phyloP scores from a whole-genome alignment of 2,329 filamentous ascomycete genomes.

The Pestalotiopsis fici region DNA sequence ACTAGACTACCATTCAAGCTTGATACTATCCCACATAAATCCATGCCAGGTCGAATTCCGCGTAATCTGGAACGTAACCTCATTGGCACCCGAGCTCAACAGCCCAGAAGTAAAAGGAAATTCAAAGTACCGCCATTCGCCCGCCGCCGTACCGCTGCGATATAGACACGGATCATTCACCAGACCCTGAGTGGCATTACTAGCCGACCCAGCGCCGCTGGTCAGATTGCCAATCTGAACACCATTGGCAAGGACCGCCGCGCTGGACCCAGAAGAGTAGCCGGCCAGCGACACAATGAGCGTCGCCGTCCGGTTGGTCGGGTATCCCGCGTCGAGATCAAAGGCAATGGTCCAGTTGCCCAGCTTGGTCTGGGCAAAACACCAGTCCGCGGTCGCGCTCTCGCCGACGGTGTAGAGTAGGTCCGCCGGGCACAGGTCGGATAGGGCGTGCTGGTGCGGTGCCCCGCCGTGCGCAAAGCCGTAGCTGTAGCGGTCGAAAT shows the following conservation, averaged over 20 bases:
- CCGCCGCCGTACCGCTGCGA: constrained; percentile 44
- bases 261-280: constrained; percentile 41
- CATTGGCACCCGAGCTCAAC: constrained; percentile 22
- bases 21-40: constrained; percentile 28
- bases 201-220: constrained; percentile 18
- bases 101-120: constrained; percentile 25
- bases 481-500: constrained; percentile 44
- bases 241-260: constrained; percentile 41
- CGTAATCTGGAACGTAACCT: constrained; percentile 23
- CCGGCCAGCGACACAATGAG: constrained; percentile 45
- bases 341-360: constrained; percentile 38
- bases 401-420: constrained; percentile 43
- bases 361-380: constrained; percentile 43
- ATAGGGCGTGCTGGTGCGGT: constrained; percentile 44
- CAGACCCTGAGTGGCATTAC: constrained; percentile 19
- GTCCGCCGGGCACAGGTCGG: constrained; percentile 43
- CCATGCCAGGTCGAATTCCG: constrained; percentile 26
- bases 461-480: constrained; percentile 44
- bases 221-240: constrained; percentile 40
- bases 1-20: constrained; percentile 24
- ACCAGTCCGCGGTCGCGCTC: constrained; percentile 44
- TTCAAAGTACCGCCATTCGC: constrained; percentile 49
- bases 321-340: constrained; percentile 7
- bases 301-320: constrained; percentile 24
- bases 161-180: constrained; percentile 47